phyloP scores from a whole-genome alignment of 768 basidiomycete species.

The Rhodotorula diobovata region DNA sequence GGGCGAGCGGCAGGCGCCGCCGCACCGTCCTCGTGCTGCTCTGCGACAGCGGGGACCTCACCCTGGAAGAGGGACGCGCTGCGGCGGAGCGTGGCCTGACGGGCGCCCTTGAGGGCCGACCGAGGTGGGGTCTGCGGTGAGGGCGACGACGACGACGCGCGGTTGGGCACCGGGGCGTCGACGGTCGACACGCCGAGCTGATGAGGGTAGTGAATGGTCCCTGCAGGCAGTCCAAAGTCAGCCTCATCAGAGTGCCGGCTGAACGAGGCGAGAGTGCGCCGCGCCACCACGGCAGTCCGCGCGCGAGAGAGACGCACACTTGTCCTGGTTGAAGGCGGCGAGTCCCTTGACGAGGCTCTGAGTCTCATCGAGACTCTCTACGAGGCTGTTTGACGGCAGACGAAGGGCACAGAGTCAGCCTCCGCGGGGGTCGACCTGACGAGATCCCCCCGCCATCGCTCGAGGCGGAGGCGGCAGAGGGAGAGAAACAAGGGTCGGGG shows the following conservation, averaged over 20 bases:
- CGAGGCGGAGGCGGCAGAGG: neutral
- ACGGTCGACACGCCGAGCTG: slow-evolving; percentile 26
- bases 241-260: neutral
- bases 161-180: neutral
- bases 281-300: neutral
- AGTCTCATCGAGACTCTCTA: neutral
- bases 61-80: slow-evolving; percentile 14
- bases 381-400: slow-evolving; percentile 9
- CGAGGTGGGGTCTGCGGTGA: neutral
- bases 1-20: neutral
- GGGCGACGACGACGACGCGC: neutral
- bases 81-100: slow-evolving; percentile 14
- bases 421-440: slow-evolving; percentile 2
- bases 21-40: neutral
- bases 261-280: neutral
- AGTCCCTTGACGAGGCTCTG: slow-evolving; percentile 27
- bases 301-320: slow-evolving; percentile 18
- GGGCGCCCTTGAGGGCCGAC: neutral
- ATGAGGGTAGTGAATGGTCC: slow-evolving; percentile 40
- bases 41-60: neutral
- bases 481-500: neutral
- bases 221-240: neutral
- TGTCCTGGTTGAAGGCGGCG: slow-evolving; percentile 37
- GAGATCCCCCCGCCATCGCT: too few relatives aligned
- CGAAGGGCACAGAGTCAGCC: neutral